These are phyloP conservation scores for Fusarium humuli DNA, from an alignment of 2,329 filamentous ascomycete genomes.

Conservation along the genomic window DNA sequence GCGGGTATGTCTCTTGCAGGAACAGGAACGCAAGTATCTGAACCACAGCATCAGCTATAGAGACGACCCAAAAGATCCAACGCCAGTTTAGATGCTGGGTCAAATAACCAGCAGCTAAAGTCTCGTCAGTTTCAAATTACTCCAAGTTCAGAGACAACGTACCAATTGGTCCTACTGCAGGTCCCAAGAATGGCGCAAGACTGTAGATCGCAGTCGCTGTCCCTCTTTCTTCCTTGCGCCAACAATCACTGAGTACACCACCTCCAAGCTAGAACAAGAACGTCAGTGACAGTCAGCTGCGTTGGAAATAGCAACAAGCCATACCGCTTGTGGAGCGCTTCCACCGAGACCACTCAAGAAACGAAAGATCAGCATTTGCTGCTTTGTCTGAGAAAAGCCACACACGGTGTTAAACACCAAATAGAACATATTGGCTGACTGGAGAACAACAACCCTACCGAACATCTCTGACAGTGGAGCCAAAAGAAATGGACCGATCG, in stretches of 20 bases:
- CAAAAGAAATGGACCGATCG: conserved; percentile 63
- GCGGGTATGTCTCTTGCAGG: conserved; percentile 55
- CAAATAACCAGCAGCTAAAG: conserved; percentile 54
- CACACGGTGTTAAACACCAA: conserved; percentile 66
- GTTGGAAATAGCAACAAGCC: background rate
- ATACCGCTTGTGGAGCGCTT: conserved; percentile 59
- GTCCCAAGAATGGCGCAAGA: conserved; percentile 58
- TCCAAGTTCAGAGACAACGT: background rate
- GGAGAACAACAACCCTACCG: conserved; percentile 59
- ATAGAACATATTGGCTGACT: conserved; percentile 62
- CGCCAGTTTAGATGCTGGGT: conserved; percentile 55
- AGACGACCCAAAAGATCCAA: conserved; percentile 59
- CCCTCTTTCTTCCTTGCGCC: conserved; percentile 56
- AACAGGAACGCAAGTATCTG: conserved; percentile 53
- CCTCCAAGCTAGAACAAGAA: conserved; percentile 52
- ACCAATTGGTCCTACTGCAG: conserved; percentile 57
- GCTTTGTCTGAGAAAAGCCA: conserved; percentile 59
- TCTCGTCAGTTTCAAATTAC: background rate
- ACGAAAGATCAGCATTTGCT: conserved; percentile 62
- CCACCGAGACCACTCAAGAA: conserved; percentile 62
- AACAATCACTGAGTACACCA: conserved; percentile 61
- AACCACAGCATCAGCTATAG: conserved; percentile 52
- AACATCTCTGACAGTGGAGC: conserved; percentile 65
- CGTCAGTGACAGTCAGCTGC: background rate
- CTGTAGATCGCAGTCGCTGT: conserved; percentile 50